phyloP scores from a whole-genome alignment of 371 early-diverging fungal genomes.

The Saksenaea oblongispora region DNA sequence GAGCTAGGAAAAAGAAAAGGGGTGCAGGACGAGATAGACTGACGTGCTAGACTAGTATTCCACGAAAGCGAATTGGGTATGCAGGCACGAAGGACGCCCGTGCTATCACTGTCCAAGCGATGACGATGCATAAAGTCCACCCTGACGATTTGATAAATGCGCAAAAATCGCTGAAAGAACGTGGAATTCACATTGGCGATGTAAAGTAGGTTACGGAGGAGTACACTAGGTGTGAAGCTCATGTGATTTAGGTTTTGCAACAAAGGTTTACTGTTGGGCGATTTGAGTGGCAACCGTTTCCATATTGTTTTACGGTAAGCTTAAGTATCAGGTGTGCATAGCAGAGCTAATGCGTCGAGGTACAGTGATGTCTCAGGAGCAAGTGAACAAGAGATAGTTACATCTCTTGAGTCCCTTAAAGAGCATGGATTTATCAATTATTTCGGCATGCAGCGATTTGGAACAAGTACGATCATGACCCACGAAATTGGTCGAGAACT shows the following conservation, averaged over 20 bases:
- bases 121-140: conserved; percentile 71
- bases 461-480: conserved; percentile 83
- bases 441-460: conserved; percentile 99
- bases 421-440: conserved; percentile 94
- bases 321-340: not conserved
- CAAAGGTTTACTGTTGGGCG: conserved; percentile 77
- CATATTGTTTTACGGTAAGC: conserved; percentile 70
- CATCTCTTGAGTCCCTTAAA: conserved; percentile 63
- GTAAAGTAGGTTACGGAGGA: conserved; percentile 54
- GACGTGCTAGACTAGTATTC: conserved; percentile 30
- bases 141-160: conserved; percentile 60
- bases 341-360: not conserved
- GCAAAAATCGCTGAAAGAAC: conserved; percentile 49
- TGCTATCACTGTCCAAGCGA: conserved; percentile 91
- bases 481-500: conserved; percentile 87
- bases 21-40: not conserved
- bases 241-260: conserved; percentile 50
- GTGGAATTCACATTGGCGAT: conserved; percentile 74
- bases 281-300: conserved; percentile 90
- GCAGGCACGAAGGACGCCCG: conserved; percentile 99
- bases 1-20: not conserved
- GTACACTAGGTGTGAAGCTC: not conserved
- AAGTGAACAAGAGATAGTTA: conserved; percentile 44
- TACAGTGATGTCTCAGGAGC: conserved; percentile 42
- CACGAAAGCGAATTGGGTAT: conserved; percentile 70